These are phyloP conservation scores for Cytospora piceicola DNA, from an alignment of 2,329 filamentous ascomycete species.

Conservation along the genomic window DNA sequence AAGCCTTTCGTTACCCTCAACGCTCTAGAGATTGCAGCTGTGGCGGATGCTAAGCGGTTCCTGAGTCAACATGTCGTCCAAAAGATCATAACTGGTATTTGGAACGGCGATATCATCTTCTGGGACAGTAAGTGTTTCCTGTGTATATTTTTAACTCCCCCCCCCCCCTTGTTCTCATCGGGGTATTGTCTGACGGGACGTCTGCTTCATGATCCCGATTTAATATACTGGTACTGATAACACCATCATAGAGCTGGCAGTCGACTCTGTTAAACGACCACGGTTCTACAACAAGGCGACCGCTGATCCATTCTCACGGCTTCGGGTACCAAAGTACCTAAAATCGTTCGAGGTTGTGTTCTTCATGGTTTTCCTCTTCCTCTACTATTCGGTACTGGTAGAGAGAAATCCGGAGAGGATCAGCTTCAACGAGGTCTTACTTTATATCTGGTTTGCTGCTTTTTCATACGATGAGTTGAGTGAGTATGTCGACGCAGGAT, in stretches of 20 bases:
- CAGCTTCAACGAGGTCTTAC: constrained; percentile 68
- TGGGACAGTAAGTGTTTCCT: constrained; percentile 62
- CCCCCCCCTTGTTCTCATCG: background rate
- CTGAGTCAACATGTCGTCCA: constrained; percentile 80
- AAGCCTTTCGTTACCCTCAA: constrained; percentile 78
- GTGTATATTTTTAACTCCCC: too few relatives aligned
- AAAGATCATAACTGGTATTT: constrained; percentile 81
- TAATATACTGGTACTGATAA: background rate
- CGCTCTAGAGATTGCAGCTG: constrained; percentile 82
- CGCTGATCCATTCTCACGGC: constrained; percentile 73
- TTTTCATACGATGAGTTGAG: constrained; percentile 88
- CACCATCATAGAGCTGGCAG: constrained; percentile 56
- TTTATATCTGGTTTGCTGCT: constrained; percentile 85
- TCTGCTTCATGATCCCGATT: background rate
- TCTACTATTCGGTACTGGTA: constrained; percentile 88
- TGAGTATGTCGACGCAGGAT: constrained; percentile 83
- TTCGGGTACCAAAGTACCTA: constrained; percentile 80
- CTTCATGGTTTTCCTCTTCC: constrained; percentile 72
- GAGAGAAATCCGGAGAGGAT: constrained; percentile 69
- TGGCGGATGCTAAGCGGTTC: constrained; percentile 83
- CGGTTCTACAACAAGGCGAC: constrained; percentile 72
- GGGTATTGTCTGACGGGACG: background rate
- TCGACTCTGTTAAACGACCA: constrained; percentile 74
- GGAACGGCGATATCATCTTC: constrained; percentile 85
- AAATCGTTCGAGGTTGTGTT: constrained; percentile 85